These are phyloP conservation scores for Tolypocladium endophyticum DNA, from an alignment of 2,329 filamentous ascomycete species.

Conservation along the genomic window DNA sequence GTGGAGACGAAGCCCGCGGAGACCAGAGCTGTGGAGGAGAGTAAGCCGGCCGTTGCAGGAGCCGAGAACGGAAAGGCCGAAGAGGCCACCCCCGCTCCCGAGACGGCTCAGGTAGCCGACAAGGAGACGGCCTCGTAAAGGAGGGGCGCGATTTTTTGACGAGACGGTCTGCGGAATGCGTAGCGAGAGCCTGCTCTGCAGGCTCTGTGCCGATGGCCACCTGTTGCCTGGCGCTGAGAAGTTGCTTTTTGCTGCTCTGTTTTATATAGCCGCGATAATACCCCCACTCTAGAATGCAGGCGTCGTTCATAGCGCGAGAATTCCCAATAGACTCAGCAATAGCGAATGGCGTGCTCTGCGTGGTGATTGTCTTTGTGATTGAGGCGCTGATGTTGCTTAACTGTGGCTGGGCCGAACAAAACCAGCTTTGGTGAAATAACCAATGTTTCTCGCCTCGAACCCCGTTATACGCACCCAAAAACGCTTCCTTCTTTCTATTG, in stretches of 20 bases:
- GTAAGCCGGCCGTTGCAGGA: background rate
- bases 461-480: background rate
- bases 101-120: background rate
- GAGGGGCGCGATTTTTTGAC: background rate
- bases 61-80: background rate
- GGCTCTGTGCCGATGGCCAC: background rate
- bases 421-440: background rate
- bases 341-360: background rate
- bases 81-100: background rate
- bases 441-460: background rate
- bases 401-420: background rate
- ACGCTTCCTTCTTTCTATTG: background rate
- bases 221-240: background rate
- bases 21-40: background rate
- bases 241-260: background rate
- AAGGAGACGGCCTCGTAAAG: constrained; percentile 3
- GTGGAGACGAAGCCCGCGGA: background rate
- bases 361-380: background rate
- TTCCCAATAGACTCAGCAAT: background rate
- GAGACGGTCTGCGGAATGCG: background rate
- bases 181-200: background rate
- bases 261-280: background rate
- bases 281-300: background rate
- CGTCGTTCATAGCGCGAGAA: background rate
- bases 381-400: background rate